A percentile compares a stretch with the other conserved stretches of the same genome.
Evolutionary conservation across 176 grass and related monocot species (phyloP).

Genomic region (Eleusine indica): DNA sequence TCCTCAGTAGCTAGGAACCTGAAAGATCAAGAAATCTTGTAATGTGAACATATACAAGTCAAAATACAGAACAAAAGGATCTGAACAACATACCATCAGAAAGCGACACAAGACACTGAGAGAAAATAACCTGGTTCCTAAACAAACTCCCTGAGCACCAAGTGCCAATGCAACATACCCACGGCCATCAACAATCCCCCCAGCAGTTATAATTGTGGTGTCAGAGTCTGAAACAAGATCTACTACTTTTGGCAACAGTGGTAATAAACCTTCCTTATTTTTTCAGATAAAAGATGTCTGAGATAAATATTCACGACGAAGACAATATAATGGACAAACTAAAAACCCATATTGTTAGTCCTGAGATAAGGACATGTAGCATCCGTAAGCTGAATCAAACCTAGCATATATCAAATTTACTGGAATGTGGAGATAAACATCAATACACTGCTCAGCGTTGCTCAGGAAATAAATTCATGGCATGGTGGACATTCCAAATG

Average conservation of each 20-base stretch:
- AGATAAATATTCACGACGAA: constrained; percentile 25
- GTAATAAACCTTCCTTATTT: constrained; percentile 67
- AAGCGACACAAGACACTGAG: not conserved
- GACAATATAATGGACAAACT: constrained; percentile 10
- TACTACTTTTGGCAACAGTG: constrained; percentile 72
- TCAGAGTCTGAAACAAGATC: constrained; percentile 66
- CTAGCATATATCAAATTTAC: not conserved
- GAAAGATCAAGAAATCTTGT: constrained; percentile 28
- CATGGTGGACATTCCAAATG: constrained; percentile 28
- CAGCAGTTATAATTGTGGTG: constrained; percentile 65
- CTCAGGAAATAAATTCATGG: not conserved
- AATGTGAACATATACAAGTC: not conserved
- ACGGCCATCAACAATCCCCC: constrained; percentile 86
- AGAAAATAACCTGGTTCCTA: constrained; percentile 75
- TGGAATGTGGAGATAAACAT: not conserved
- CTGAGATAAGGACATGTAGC: not conserved
- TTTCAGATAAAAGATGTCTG: constrained; percentile 31
- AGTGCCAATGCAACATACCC: constrained; percentile 83
- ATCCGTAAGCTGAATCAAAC: too few species aligned
- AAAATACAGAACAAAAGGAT: too few species aligned
- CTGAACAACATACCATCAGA: not conserved
- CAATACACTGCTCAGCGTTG: not conserved
- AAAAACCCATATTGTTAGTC: not conserved
- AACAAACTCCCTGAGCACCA: constrained; percentile 78
- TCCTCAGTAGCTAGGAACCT: constrained; percentile 78